Evolutionary conservation across 2,329 filamentous ascomycete genomes (phyloP).

Genomic region (Chaetomium sp.): DNA sequence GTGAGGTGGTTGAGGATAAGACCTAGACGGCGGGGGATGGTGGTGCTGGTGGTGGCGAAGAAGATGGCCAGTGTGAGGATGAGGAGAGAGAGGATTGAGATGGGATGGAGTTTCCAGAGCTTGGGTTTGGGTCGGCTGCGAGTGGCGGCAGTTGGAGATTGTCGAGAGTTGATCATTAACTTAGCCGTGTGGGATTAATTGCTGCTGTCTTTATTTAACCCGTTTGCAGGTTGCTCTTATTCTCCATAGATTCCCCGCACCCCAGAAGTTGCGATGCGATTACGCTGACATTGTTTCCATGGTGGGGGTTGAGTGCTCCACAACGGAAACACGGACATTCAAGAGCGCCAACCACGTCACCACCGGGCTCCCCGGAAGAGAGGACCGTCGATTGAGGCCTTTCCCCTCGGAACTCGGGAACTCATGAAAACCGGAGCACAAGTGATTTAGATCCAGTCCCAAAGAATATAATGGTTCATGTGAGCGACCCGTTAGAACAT

Average conservation of each 20-base stretch:
- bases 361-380: background rate
- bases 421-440: background rate
- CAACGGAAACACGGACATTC: background rate
- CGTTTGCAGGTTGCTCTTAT: constrained; percentile 5
- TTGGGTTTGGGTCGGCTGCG: background rate
- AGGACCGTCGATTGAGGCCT: background rate
- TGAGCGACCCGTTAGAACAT: too few species aligned
- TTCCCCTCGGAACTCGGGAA: background rate
- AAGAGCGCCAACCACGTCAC: background rate
- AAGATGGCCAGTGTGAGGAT: constrained; percentile 22
- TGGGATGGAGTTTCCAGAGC: background rate
- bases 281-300: constrained; percentile 10
- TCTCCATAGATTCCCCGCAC: background rate
- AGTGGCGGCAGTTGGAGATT: background rate
- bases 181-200: constrained; percentile 6
- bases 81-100: background rate
- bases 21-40: constrained; percentile 10
- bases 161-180: background rate
- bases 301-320: constrained; percentile 2
- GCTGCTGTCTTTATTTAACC: background rate
- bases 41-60: background rate
- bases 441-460: background rate
- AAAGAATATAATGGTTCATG: too few species aligned
- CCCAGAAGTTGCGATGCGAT: constrained; percentile 1
- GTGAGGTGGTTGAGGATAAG: constrained; percentile 21